Evolutionary conservation across 768 basidiomycete genomes (phyloP).

Genomic region (Ramaria rubella): DNA sequence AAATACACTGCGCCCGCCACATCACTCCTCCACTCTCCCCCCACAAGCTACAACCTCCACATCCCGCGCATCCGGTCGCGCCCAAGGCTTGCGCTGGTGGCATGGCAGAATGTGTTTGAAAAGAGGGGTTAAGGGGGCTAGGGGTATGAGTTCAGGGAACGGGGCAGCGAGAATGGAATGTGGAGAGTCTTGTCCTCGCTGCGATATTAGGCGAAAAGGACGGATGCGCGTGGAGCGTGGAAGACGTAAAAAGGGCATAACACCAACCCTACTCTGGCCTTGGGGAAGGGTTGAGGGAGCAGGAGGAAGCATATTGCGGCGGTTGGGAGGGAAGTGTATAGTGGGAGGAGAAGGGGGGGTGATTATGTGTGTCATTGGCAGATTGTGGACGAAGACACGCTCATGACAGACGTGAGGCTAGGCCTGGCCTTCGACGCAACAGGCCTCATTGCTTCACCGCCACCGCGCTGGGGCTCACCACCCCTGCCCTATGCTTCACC

Average conservation of each 20-base stretch:
- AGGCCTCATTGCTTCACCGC: too few relatives aligned
- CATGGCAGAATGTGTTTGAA: slow-evolving; percentile 48
- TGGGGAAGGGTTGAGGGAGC: too few relatives aligned
- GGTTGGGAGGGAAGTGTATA: slow-evolving; percentile 40
- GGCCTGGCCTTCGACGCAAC: slow-evolving; percentile 47
- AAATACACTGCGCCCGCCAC: slow-evolving; percentile 54
- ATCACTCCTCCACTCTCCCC: slow-evolving; percentile 45
- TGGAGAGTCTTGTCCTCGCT: too few relatives aligned
- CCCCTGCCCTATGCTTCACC: slow-evolving; percentile 41
- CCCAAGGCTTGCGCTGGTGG: slow-evolving; percentile 36
- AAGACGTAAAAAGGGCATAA: too few relatives aligned
- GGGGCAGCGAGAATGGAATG: too few relatives aligned
- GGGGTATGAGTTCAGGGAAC: too few relatives aligned
- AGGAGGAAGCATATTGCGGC: slow-evolving; percentile 48
- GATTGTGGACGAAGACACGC: slow-evolving; percentile 41
- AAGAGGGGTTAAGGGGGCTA: too few relatives aligned
- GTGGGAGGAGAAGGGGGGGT: slow-evolving; percentile 23
- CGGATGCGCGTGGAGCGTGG: too few relatives aligned
- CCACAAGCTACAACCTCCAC: slow-evolving; percentile 45
- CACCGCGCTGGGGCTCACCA: not conserved
- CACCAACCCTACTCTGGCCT: slow-evolving; percentile 39
- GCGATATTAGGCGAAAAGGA: not conserved
- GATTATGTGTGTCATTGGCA: slow-evolving; percentile 42
- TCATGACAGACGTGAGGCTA: slow-evolving; percentile 26
- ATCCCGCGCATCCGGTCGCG: slow-evolving; percentile 42